Conservation (phyloP, 2,329 filamentous ascomycete genomes). For the Endoconidiophora polonica region DNA sequence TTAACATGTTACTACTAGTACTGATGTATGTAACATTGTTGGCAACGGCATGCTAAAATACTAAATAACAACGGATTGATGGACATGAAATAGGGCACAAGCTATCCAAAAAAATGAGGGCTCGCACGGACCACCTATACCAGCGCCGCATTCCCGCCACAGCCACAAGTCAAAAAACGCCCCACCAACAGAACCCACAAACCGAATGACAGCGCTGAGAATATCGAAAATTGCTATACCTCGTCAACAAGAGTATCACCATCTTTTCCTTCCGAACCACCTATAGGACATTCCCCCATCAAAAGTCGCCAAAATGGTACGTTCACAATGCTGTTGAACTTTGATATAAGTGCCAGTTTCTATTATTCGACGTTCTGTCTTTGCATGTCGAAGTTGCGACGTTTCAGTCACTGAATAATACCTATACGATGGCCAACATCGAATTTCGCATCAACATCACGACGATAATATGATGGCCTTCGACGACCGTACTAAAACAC, state of each 20-base stretch:
- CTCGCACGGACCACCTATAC: constrained; percentile 11
- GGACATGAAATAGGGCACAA: too few relatives aligned
- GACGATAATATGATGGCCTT: background rate
- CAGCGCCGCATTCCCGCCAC: constrained; percentile 15
- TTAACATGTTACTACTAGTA: too few relatives aligned
- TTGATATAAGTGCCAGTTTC: background rate
- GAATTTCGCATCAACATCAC: background rate
- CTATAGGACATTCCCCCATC: constrained; percentile 26
- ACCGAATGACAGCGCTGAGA: constrained; percentile 27
- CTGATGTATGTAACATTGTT: too few relatives aligned
- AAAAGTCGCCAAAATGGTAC: constrained; percentile 32
- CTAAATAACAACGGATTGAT: too few relatives aligned
- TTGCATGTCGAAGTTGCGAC: background rate
- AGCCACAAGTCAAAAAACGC: constrained; percentile 20
- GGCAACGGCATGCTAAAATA: too few relatives aligned
- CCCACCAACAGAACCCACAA: constrained; percentile 29
- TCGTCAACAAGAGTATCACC: constrained; percentile 15
- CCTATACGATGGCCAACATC: background rate
- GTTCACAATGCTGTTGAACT: constrained; percentile 17
- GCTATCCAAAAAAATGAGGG: constrained; percentile 9
- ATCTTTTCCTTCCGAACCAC: constrained; percentile 28
- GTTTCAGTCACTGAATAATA: too few relatives aligned
- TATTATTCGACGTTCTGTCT: background rate
- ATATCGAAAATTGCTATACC: constrained; percentile 23
- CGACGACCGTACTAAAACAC: background rate